phyloP scores from a whole-genome alignment of 352 stramenopile species.

The Phytophthora constricta region DNA sequence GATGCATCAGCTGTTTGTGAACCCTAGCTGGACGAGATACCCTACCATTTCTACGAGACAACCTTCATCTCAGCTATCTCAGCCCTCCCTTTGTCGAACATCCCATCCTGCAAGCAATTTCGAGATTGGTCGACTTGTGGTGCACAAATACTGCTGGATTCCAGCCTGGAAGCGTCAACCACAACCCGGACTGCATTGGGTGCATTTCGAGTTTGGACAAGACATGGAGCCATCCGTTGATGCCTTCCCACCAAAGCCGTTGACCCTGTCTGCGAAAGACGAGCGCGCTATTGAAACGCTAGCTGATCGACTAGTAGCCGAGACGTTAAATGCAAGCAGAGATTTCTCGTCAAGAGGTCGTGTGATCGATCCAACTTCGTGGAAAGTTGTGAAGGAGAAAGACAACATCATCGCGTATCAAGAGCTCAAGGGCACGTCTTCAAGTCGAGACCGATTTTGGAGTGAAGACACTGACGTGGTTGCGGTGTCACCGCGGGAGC shows the following conservation, averaged over 20 bases:
- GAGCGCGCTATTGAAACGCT: conserved; percentile 43
- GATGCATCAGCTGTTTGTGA: too few species aligned
- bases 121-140: conserved; percentile 23
- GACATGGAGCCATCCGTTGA: conserved; percentile 18
- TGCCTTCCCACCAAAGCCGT: conserved; percentile 23
- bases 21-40: too few species aligned
- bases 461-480: conserved; percentile 48
- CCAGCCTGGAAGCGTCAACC: too few species aligned
- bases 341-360: conserved; percentile 47
- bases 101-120: conserved; percentile 21
- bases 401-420: conserved; percentile 60
- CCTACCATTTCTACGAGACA: too few species aligned
- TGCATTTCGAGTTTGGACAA: conserved; percentile 1
- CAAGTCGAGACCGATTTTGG: conserved; percentile 34
- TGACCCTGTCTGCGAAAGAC: conserved; percentile 52
- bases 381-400: conserved; percentile 57
- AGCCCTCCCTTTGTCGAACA: background rate
- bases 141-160: conserved; percentile 5
- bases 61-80: background rate
- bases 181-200: background rate
- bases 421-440: conserved; percentile 28
- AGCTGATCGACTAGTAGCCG: conserved; percentile 56
- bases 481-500: conserved; percentile 28
- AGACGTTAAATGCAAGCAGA: conserved; percentile 58
- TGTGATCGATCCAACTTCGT: conserved; percentile 39